Evolutionary conservation across 176 grass and related monocot genomes (phyloP).

Genomic region (maize (Zea mays)): DNA sequence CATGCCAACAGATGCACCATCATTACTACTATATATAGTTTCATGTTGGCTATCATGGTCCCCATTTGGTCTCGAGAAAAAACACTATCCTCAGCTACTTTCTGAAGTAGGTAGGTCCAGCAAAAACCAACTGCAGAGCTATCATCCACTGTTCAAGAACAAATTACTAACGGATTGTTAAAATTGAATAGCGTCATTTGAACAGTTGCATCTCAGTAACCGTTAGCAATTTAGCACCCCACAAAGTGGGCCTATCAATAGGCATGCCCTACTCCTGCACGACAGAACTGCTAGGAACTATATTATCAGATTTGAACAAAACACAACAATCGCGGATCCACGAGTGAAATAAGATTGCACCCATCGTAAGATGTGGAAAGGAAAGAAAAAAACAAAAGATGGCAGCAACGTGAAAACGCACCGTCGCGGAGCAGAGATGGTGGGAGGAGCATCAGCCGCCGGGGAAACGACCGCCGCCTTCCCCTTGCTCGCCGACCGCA

Average conservation of each 20-base stretch:
- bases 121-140: too few species aligned
- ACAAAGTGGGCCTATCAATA: neutral
- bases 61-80: too few species aligned
- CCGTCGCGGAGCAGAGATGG: conserved; percentile 45
- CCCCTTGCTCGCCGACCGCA: conserved; percentile 52
- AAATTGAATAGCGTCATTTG: neutral
- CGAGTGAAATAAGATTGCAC: neutral
- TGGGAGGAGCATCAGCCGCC: conserved; percentile 27
- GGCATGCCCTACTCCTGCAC: neutral
- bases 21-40: too few species aligned
- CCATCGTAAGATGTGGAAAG: neutral
- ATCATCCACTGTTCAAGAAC: too few species aligned
- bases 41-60: too few species aligned
- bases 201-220: neutral
- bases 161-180: too few species aligned
- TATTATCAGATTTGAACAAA: neutral
- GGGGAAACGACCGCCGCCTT: conserved; percentile 25
- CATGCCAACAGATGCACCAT: neutral
- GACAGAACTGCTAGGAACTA: neutral
- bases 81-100: too few species aligned
- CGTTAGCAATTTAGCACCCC: neutral
- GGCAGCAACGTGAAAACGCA: neutral
- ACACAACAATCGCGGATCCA: too few species aligned
- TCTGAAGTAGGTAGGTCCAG: too few species aligned
- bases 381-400: neutral